Base-by-base conservation (phyloP, 352 stramenopile species). In the Globisporangium camurandrum region DNA sequence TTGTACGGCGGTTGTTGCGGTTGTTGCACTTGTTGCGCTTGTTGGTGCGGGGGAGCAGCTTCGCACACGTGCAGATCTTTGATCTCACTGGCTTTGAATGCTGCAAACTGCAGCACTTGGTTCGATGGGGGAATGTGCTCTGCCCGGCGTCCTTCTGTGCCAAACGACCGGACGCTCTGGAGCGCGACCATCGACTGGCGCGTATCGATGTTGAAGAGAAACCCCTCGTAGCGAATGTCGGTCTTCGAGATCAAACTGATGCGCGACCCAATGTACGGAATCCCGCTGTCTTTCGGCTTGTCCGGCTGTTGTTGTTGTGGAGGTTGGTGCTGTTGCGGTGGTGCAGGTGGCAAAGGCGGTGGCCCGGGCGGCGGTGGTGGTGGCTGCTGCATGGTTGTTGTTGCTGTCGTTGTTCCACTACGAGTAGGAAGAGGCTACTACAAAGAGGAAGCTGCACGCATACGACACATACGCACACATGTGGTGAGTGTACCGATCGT, bases 181-280 rank as follows among this genome's bases (percentile, higher is more conserved):
- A 92, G 59, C 33, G 77, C 81, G 8, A 92, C 79, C 56, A 84
- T 92, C 58, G 73, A 88, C 60, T 92, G 78, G 8, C 71, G 72
- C 38, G 81, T 92, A 55, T 90, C 79, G 36, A 92, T 92, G 66
- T 89, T 92, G 59, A 90, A 92, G 20, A 92, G 59, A 37, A 88
- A 86, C 10, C 81, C 79, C 64, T 92, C 81, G 57, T 92, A 92
- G 37, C 81, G 81, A 51, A 92, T 86, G 51, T 92, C 81, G n/a
- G 78, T 92, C 71, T 92, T 92, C 52, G 81, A 90, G 45, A 92
- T 85, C 40, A 92, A 62, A 33, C 67, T 84, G 56, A 92, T 92
- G 57, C 75, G 77, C 26, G 76, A 89, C 30, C 81, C 81, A 24
- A 90, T 73, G 67, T 92, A 92, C 50, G 81, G 81, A 57, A 92